Percentiles rank a stretch among this genome's conserved stretches.
Conservation (phyloP, 495 filamentous ascomycete species). For the Neurospora pannonica region DNA sequence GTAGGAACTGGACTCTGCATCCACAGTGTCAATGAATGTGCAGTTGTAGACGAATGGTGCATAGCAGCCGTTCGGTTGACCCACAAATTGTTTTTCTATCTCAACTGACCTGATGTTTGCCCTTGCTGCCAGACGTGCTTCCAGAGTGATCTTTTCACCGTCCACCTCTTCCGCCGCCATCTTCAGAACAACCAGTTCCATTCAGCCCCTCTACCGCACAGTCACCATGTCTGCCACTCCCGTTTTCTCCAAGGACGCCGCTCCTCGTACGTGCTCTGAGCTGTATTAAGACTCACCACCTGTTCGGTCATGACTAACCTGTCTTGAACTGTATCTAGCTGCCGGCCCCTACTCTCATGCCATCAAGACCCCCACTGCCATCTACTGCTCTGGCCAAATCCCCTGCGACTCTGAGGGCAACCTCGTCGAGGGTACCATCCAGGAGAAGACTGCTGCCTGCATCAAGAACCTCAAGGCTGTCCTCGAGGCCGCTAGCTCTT, state of each 20-base stretch:
- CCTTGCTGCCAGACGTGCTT: constrained; percentile 8
- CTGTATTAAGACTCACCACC: not conserved
- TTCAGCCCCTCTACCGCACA: constrained; percentile 8
- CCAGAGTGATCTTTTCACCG: constrained; percentile 7
- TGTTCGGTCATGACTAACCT: not conserved
- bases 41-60: not conserved
- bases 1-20: not conserved
- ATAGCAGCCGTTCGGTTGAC: not conserved
- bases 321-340: constrained; percentile 20
- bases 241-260: constrained; percentile 44
- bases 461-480: constrained; percentile 72
- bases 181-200: not conserved
- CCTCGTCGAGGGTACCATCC: constrained; percentile 66
- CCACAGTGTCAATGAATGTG: not conserved
- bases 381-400: constrained; percentile 93
- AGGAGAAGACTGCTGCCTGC: constrained; percentile 64
- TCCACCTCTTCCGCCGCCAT: not conserved
- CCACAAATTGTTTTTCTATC: not conserved
- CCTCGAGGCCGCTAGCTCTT: constrained; percentile 66
- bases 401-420: constrained; percentile 68
- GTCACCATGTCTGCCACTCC: constrained; percentile 37
- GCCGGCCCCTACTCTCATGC: constrained; percentile 68
- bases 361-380: constrained; percentile 67
- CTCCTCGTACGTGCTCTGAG: constrained; percentile 34
- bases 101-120: constrained; percentile 6